Conservation (phyloP, 352 stramenopile species). For the Pseudoperonospora humuli region DNA sequence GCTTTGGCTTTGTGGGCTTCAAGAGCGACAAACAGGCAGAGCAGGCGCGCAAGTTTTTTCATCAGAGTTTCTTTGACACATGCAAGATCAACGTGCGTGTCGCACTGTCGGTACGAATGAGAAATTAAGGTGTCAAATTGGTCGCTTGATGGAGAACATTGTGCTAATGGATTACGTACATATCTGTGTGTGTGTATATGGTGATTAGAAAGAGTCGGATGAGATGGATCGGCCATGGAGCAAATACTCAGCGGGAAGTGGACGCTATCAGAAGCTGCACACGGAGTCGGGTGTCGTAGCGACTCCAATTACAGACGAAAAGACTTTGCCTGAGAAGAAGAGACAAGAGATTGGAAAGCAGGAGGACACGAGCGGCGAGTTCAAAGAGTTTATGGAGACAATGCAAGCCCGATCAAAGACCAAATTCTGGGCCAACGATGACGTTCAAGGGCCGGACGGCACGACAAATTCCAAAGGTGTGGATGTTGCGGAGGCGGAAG, state of each 20-base stretch:
- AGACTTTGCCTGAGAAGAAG: conserved; percentile 20
- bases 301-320: conserved; percentile 4
- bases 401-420: conserved; percentile 86
- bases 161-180: not conserved
- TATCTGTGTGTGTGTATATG: not conserved
- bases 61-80: conserved; percentile 89
- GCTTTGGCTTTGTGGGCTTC: conserved; percentile 81
- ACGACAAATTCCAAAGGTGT: conserved; percentile 18
- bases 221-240: conserved; percentile 78
- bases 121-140: not conserved
- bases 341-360: conserved; percentile 11
- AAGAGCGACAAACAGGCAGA: conserved; percentile 60
- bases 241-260: conserved; percentile 85
- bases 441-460: conserved; percentile 45
- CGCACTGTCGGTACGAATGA: conserved; percentile 44
- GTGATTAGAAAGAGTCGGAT: conserved; percentile 39
- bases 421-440: conserved; percentile 89
- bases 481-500: conserved; percentile 25
- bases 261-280: conserved; percentile 44
- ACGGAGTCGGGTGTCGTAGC: conserved; percentile 11
- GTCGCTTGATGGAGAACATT: not conserved
- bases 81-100: conserved; percentile 79
- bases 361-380: conserved; percentile 42
- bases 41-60: conserved; percentile 56
- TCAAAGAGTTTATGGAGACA: conserved; percentile 86